phyloP scores from a whole-genome alignment of 768 basidiomycete species.

The Suillus sp. region DNA sequence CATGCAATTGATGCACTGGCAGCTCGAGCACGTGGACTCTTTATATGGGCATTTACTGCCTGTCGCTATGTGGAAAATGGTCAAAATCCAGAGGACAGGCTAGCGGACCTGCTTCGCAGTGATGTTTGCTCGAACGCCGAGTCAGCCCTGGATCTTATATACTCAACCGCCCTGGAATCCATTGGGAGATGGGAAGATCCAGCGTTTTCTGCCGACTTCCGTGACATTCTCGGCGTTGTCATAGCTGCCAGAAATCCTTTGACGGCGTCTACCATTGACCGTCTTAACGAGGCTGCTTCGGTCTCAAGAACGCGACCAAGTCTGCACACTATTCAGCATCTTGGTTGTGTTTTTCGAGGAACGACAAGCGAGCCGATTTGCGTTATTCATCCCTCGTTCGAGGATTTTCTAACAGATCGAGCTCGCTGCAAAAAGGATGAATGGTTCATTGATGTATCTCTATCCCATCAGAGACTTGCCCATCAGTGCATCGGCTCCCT shows the following conservation, averaged over 20 bases:
- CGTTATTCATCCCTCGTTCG: constrained; percentile 37
- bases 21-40: constrained; percentile 34
- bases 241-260: constrained; percentile 34
- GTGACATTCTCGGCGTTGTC: constrained; percentile 34
- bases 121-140: constrained; percentile 29
- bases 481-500: constrained; percentile 27
- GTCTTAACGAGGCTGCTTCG: constrained; percentile 21
- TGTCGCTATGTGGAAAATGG: constrained; percentile 34
- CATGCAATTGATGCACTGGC: constrained; percentile 19
- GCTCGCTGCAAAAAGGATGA: constrained; percentile 30
- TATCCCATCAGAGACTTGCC: constrained; percentile 27
- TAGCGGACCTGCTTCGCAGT: constrained; percentile 25
- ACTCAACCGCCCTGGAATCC: constrained; percentile 33
- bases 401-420: constrained; percentile 35
- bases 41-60: constrained; percentile 37
- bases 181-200: constrained; percentile 34
- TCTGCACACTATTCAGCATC: constrained; percentile 32
- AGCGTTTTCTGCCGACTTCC: constrained; percentile 32
- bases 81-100: constrained; percentile 34
- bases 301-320: constrained; percentile 26
- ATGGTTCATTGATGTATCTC: constrained; percentile 31
- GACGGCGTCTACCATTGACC: constrained; percentile 27
- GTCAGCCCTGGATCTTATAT: constrained; percentile 32
- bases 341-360: constrained; percentile 32
- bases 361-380: constrained; percentile 27